Evolutionary conservation across 2,329 filamentous ascomycete genomes (phyloP).

Genomic region (Diaporthe caulivora): DNA sequence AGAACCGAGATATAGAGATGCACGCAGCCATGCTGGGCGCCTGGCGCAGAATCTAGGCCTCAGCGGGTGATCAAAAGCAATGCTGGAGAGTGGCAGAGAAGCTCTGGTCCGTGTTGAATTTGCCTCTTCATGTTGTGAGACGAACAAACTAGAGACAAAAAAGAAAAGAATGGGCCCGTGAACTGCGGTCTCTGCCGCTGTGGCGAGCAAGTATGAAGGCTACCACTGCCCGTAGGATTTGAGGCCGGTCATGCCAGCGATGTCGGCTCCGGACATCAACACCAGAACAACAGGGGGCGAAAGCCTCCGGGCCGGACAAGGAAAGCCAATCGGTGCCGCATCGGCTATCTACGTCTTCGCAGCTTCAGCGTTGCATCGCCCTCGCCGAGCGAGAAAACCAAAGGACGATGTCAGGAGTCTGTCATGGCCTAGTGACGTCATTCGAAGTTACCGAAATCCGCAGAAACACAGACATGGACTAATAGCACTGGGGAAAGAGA

Average conservation of each 20-base stretch:
- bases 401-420: slow-evolving; percentile 10
- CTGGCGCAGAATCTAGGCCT: neutral
- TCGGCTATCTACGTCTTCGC: neutral
- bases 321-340: neutral
- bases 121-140: neutral
- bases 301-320: neutral
- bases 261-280: neutral
- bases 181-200: neutral
- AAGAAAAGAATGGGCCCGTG: neutral
- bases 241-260: neutral
- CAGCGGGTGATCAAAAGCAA: neutral
- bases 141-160: neutral
- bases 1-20: neutral
- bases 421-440: slow-evolving; percentile 22
- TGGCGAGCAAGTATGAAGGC: neutral
- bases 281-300: neutral
- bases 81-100: neutral
- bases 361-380: slow-evolving; percentile 3
- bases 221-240: neutral
- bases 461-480: neutral
- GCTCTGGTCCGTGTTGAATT: neutral
- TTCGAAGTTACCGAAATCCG: neutral
- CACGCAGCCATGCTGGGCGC: neutral
- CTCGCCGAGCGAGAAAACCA: neutral
- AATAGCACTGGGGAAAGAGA: neutral